Evolutionary conservation across 768 basidiomycete species (phyloP), one percentile per base, ranked within the genome.

Genomic region (Neoboletus magnificus): DNA sequence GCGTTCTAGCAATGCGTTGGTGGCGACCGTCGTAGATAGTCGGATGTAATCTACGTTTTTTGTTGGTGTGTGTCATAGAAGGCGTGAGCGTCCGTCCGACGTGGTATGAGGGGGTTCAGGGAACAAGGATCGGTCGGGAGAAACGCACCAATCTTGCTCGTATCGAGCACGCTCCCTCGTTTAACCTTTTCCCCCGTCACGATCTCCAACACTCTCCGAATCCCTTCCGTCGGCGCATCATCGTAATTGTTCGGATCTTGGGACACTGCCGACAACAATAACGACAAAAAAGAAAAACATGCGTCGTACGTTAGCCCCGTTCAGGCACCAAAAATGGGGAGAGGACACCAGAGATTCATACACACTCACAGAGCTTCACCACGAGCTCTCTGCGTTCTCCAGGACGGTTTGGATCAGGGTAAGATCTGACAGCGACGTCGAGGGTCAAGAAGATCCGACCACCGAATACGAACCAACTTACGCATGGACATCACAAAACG

Each of bases 201-300:
- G 9, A 77, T 77, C 73, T 97, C 93, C 5, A 98, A 70, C 2
- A 96, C 82, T 16, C 96, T 79, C 10, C 96, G 78, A 57, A 95
- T 93, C 1, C 93, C 95, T 71, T 98, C 94, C 0, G 93, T 96
- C 0, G 96, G 95, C 1, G 95, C 95, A 75, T 98, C 95, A 3
- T 74, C 72, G 71, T 98, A 98, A 66, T 94, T 93, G 18, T 74
- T 76, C 0, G 89, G 84, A 73, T 98, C 95, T 70, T 92, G 89
- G 0, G 93, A 95, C 36, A 98, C 91, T 93, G 67, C 18, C 57
- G 13, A 27, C 25, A 6, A 42, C 11, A 43, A 35, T 30, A 36
- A n/a, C n/a, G n/a, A n/a, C n/a, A n/a, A n/a, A n/a, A 27, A 27
- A 27, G 5, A 27, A 27, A 3, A 27, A 27, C 27, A 27, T 5